Evolutionary conservation across 2,329 filamentous ascomycete genomes (phyloP).

Genomic region (Pseudogymnoascus sp.): DNA sequence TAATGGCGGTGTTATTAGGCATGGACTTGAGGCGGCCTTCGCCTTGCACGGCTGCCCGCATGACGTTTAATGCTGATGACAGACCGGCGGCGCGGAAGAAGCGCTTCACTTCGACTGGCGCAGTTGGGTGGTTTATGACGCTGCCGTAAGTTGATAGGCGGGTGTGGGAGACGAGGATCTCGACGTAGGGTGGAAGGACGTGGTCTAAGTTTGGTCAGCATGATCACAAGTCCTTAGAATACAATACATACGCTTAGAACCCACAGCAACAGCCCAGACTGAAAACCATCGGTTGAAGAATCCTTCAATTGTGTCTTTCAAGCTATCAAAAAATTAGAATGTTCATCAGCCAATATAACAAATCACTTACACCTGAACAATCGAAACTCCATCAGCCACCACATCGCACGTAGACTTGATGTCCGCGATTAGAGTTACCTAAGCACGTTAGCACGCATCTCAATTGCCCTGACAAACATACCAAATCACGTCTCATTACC

Average conservation of each 20-base stretch:
- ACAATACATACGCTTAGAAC: constrained; percentile 37
- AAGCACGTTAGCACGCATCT: constrained; percentile 1
- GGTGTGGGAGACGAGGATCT: constrained; percentile 65
- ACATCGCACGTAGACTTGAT: constrained; percentile 53
- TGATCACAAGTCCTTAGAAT: background rate
- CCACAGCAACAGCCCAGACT: constrained; percentile 51
- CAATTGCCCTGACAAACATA: constrained; percentile 26
- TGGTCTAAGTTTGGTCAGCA: constrained; percentile 31
- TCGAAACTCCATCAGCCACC: constrained; percentile 43
- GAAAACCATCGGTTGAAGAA: constrained; percentile 60
- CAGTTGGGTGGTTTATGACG: constrained; percentile 66
- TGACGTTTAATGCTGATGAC: constrained; percentile 64
- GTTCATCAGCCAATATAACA: background rate
- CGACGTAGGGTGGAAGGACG: constrained; percentile 61
- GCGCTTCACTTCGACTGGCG: constrained; percentile 59
- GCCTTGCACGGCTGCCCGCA: constrained; percentile 64
- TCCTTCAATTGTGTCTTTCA: constrained; percentile 51
- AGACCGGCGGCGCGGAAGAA: constrained; percentile 65
- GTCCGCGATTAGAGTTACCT: constrained; percentile 48
- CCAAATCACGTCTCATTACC: constrained; percentile 57
- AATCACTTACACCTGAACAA: constrained; percentile 41
- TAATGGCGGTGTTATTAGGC: constrained; percentile 71
- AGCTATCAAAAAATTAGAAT: constrained; percentile 27
- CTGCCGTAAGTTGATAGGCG: constrained; percentile 65
- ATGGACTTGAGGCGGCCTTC: constrained; percentile 62